Percentiles rank a stretch among this genome's conserved stretches.
Conservation (phyloP, 306 rosid species). For the Trichosanthes truncata region DNA sequence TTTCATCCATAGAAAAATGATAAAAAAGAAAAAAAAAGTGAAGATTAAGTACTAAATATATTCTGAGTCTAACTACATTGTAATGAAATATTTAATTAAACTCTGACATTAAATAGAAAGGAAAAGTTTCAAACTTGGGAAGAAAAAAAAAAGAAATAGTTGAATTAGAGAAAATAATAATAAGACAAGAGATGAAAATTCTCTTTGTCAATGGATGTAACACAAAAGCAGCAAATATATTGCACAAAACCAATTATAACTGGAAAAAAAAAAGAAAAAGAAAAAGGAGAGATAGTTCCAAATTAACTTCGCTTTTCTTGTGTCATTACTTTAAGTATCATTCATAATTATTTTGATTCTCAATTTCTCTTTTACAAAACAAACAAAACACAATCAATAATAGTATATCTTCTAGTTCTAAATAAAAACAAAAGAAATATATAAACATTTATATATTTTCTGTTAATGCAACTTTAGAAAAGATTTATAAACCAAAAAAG, state of each 20-base stretch:
- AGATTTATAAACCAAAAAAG: not conserved
- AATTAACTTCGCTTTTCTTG: not conserved
- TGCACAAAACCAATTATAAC: not conserved
- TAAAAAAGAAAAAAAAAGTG: not conserved
- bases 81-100: not conserved
- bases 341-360: slow-evolving; percentile 1
- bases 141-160: not conserved
- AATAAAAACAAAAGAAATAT: not conserved
- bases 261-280: not conserved
- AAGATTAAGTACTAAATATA: not conserved
- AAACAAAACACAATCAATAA: not conserved
- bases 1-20: not conserved
- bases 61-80: not conserved
- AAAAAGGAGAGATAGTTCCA: not conserved
- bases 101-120: not conserved
- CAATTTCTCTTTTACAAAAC: not conserved
- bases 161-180: not conserved
- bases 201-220: not conserved
- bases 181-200: not conserved
- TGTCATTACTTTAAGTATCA: not conserved
- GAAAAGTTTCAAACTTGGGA: not conserved
- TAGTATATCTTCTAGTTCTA: not conserved
- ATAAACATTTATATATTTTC: not conserved
- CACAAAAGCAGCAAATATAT: not conserved
- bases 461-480: not conserved